Evolutionary conservation across 352 stramenopile genomes (phyloP).

Genomic region (Globisporangium apiculatum): DNA sequence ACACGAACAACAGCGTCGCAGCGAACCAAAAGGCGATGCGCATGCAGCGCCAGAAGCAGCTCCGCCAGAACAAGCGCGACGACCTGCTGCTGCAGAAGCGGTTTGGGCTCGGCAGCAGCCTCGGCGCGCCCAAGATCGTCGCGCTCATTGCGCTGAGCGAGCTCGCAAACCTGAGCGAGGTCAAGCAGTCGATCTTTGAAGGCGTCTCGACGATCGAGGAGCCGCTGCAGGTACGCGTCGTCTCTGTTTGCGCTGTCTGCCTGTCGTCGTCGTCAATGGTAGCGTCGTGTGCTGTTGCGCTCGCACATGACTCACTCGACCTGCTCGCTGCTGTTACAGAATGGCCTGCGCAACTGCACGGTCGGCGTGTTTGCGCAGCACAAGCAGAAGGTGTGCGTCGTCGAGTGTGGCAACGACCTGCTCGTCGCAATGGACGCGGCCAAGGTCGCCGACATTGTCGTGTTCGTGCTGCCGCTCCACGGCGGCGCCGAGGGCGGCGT

Average conservation of each 20-base stretch:
- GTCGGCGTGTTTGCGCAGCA: slow-evolving; percentile 68
- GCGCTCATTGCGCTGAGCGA: slow-evolving; percentile 77
- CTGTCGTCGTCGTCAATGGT: too few species aligned
- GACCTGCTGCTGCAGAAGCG: slow-evolving; percentile 80
- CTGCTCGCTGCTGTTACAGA: slow-evolving; percentile 1
- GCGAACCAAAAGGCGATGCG: slow-evolving; percentile 68
- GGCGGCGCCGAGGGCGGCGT: slow-evolving; percentile 80
- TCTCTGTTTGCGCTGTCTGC: too few species aligned
- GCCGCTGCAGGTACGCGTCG: slow-evolving; percentile 17
- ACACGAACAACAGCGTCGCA: slow-evolving; percentile 37
- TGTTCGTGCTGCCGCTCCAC: slow-evolving; percentile 72
- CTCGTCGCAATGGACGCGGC: slow-evolving; percentile 75
- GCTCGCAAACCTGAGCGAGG: slow-evolving; percentile 46
- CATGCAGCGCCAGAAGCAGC: slow-evolving; percentile 79
- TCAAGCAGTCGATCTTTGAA: slow-evolving; percentile 65
- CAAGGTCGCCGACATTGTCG: slow-evolving; percentile 81
- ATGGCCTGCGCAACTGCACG: slow-evolving; percentile 57
- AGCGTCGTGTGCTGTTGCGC: too few species aligned
- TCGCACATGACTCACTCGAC: too few species aligned
- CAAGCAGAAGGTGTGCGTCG: slow-evolving; percentile 86
- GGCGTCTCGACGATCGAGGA: slow-evolving; percentile 52
- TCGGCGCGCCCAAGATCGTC: slow-evolving; percentile 79
- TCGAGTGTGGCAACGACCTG: slow-evolving; percentile 81
- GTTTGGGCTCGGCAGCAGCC: slow-evolving; percentile 58
- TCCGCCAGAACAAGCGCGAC: slow-evolving; percentile 80